Percentiles rank a stretch among this genome's conserved stretches.
These are phyloP conservation scores for Harrya chromipes DNA, from an alignment of 768 basidiomycete genomes.

Conservation along the genomic window DNA sequence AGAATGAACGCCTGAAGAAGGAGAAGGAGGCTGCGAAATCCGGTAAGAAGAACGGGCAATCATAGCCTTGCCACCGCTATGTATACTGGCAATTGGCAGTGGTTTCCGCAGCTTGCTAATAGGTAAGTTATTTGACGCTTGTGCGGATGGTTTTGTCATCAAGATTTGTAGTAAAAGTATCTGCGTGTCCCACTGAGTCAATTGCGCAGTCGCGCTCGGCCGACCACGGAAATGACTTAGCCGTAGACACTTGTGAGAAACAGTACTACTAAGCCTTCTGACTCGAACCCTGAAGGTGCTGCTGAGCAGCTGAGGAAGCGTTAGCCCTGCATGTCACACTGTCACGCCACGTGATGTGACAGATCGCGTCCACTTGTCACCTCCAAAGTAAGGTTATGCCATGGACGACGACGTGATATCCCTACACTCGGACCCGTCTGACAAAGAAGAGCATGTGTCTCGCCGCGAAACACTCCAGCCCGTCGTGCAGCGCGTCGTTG, in stretches of 20 bases:
- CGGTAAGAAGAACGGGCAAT: constrained; percentile 33
- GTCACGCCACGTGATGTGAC: constrained; percentile 30
- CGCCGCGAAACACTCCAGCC: constrained; percentile 60
- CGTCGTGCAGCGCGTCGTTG: constrained; percentile 69
- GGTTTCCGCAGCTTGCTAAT: not conserved
- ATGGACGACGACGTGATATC: constrained; percentile 37
- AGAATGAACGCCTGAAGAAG: constrained; percentile 53
- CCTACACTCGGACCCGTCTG: constrained; percentile 29
- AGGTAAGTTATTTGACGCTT: not conserved
- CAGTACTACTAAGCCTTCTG: not conserved
- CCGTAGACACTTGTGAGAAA: constrained; percentile 13
- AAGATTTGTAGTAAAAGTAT: constrained; percentile 1
- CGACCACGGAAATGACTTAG: constrained; percentile 15
- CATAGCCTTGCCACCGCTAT: constrained; percentile 16
- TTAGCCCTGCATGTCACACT: constrained; percentile 3
- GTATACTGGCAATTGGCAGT: not conserved
- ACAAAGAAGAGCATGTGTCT: constrained; percentile 31
- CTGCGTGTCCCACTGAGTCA: not conserved
- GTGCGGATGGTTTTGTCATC: not conserved
- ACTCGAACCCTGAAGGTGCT: not conserved
- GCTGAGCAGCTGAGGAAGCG: not conserved
- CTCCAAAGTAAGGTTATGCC: not conserved
- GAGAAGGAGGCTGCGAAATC: constrained; percentile 51
- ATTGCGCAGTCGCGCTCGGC: not conserved
- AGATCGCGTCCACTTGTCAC: constrained; percentile 23